A percentile compares a stretch with the other conserved stretches of the same genome.
phyloP scores from a whole-genome alignment of 148 eudicot genomes.

The Dysphania ambrosioides region DNA sequence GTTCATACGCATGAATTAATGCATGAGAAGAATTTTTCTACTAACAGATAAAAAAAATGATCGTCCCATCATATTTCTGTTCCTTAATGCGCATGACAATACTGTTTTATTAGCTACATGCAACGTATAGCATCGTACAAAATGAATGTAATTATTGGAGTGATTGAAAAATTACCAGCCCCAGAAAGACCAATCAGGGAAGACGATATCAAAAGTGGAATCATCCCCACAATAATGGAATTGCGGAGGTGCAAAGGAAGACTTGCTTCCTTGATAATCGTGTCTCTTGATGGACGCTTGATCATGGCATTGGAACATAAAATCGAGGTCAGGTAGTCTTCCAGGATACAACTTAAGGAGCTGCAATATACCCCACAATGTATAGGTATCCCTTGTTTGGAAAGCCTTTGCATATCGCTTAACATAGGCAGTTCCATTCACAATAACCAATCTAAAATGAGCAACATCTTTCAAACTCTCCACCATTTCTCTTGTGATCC shows the following conservation, averaged over 20 bases:
- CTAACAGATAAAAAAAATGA: no score
- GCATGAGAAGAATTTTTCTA: no score
- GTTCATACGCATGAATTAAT: not conserved
- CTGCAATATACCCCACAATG: slow-evolving; percentile 61
- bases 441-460: slow-evolving; percentile 47
- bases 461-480: slow-evolving; percentile 30
- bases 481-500: slow-evolving; percentile 50
- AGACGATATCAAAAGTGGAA: slow-evolving; percentile 43
- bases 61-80: no score
- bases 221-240: slow-evolving; percentile 54
- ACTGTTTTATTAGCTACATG: no score
- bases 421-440: slow-evolving; percentile 55
- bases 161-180: slow-evolving; percentile 47
- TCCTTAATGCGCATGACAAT: no score
- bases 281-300: slow-evolving; percentile 29
- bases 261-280: slow-evolving; percentile 11
- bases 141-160: not conserved
- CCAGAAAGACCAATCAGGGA: slow-evolving; percentile 82
- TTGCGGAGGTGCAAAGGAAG: slow-evolving; percentile 48
- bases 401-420: slow-evolving; percentile 41
- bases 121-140: not conserved
- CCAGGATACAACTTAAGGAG: slow-evolving; percentile 61
- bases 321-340: slow-evolving; percentile 50
- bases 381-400: slow-evolving; percentile 45
- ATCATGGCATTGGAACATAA: slow-evolving; percentile 59